A percentile compares a stretch with the other conserved stretches of the same genome.
Evolutionary conservation across 2,329 filamentous ascomycete genomes (phyloP).

Genomic region (Trichoderma sp.): DNA sequence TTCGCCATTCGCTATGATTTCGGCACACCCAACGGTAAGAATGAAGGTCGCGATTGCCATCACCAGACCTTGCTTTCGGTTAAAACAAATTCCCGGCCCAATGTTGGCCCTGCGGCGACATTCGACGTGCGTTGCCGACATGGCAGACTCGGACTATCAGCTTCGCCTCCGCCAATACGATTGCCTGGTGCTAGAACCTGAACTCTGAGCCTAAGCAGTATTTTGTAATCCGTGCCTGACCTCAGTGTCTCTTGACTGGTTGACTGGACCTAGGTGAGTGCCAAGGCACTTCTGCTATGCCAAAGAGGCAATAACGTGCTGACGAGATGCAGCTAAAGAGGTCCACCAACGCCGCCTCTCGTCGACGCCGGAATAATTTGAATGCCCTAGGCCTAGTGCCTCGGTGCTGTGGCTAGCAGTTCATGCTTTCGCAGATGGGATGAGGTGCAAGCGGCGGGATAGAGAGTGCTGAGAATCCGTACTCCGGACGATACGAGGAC

Average conservation of each 20-base stretch:
- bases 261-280: not conserved
- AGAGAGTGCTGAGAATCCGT: not conserved
- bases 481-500: not conserved
- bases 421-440: not conserved
- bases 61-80: conserved; percentile 11
- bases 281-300: conserved; percentile 9
- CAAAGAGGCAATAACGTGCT: conserved; percentile 10
- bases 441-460: not conserved
- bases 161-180: not conserved
- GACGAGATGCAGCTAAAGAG: conserved; percentile 12
- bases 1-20: not conserved
- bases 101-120: conserved; percentile 7
- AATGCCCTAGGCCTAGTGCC: not conserved
- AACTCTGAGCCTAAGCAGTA: not conserved
- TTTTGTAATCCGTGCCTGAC: conserved; percentile 2
- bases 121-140: conserved; percentile 4
- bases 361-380: not conserved
- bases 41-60: conserved; percentile 1
- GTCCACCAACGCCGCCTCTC: not conserved
- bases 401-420: not conserved
- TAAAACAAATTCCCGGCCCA: conserved; percentile 16
- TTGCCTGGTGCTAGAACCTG: not conserved
- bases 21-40: conserved; percentile 7
- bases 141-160: not conserved
- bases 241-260: not conserved